phyloP scores from a whole-genome alignment of 176 grass and related monocot genomes.

The Musa schizocarpa region DNA sequence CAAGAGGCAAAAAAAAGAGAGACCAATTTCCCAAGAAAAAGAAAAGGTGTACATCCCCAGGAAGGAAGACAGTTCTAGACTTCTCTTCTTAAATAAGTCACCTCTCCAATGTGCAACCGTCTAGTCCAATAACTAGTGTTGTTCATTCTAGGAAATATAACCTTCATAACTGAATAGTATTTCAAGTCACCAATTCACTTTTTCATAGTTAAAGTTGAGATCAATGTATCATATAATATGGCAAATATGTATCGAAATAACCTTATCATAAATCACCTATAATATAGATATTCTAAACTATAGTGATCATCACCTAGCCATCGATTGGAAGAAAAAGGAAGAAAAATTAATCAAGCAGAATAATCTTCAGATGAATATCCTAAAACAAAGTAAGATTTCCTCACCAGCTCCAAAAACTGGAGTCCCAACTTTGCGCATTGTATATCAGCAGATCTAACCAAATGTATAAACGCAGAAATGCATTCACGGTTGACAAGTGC shows the following conservation, averaged over 20 bases:
- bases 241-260: no score
- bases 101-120: neutral
- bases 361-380: neutral
- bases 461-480: conserved; percentile 65
- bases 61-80: neutral
- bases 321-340: no score
- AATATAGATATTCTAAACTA: no score
- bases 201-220: no score
- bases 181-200: no score
- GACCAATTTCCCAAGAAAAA: no score
- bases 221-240: no score
- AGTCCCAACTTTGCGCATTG: conserved; percentile 77
- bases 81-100: neutral
- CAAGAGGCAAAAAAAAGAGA: neutral
- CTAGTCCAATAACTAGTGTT: neutral
- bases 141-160: neutral
- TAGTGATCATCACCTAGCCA: no score
- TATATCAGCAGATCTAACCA: conserved; percentile 82
- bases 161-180: no score
- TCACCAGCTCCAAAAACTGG: conserved; percentile 90
- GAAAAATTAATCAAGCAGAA: neutral
- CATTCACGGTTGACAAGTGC: conserved; percentile 56
- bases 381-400: neutral
- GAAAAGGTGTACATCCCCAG: neutral
- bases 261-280: no score